Percentiles rank a stretch among this genome's conserved stretches.
These are phyloP conservation scores for Cordyceps sp. DNA, from an alignment of 2,329 filamentous ascomycete genomes.

Conservation along the genomic window DNA sequence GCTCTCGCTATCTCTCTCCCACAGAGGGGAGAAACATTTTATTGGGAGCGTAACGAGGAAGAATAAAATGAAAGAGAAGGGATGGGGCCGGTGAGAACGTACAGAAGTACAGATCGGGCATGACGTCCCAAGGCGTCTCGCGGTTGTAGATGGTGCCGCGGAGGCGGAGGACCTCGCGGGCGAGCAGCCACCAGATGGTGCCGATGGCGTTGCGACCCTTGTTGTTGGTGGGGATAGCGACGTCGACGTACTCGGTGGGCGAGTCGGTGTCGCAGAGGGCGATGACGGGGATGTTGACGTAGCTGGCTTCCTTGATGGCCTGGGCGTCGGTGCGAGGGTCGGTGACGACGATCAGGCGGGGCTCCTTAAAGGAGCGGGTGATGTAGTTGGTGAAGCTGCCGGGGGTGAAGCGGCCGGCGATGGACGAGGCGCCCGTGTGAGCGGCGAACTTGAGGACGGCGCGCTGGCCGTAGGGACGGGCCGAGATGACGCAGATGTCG, in stretches of 20 bases:
- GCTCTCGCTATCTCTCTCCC: no score
- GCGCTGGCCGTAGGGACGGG: slow-evolving; percentile 98
- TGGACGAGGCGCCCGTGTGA: slow-evolving; percentile 94
- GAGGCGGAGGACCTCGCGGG: slow-evolving; percentile 98
- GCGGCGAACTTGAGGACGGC: slow-evolving; percentile 99
- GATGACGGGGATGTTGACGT: slow-evolving; percentile 99
- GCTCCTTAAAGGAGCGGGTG: slow-evolving; percentile 99
- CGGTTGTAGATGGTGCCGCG: slow-evolving; percentile 91
- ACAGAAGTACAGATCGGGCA: slow-evolving; percentile 99
- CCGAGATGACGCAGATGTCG: slow-evolving; percentile 98
- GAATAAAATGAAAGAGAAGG: neutral
- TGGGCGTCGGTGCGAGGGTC: slow-evolving; percentile 99
- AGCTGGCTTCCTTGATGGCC: slow-evolving; percentile 99
- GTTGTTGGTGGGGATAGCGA: slow-evolving; percentile 99
- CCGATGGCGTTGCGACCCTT: slow-evolving; percentile 99
- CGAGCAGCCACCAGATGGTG: slow-evolving; percentile 98
- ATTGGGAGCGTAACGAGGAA: slow-evolving; percentile 6
- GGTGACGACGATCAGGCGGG: slow-evolving; percentile 97
- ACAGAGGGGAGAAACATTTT: no score
- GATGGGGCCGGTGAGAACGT: slow-evolving; percentile 16
- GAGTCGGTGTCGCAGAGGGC: slow-evolving; percentile 98
- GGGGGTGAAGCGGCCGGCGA: slow-evolving; percentile 98
- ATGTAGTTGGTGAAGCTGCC: slow-evolving; percentile 99
- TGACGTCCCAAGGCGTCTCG: slow-evolving; percentile 96
- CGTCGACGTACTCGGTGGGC: slow-evolving; percentile 97